phyloP scores from a whole-genome alignment of 306 rosid genomes.

The Lablab purpureus region DNA sequence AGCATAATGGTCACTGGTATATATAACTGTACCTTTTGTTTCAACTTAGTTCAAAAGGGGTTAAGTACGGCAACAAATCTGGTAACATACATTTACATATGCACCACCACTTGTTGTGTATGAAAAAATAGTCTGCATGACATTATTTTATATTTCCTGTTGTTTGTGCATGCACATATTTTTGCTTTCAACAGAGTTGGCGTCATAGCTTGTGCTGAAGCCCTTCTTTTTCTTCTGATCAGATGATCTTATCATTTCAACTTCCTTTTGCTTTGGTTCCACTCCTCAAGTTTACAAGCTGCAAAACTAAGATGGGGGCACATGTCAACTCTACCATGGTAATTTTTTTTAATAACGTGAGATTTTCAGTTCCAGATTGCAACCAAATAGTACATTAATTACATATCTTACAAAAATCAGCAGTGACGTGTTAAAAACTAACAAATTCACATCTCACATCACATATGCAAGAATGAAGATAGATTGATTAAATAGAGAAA shows the following conservation, averaged over 20 bases:
- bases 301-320: constrained; percentile 88
- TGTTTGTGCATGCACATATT: constrained; percentile 26
- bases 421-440: background rate
- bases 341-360: constrained; percentile 32
- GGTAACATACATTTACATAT: constrained; percentile 5
- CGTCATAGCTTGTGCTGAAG: constrained; percentile 30
- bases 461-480: background rate
- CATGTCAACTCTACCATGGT: constrained; percentile 80
- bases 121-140: constrained; percentile 14
- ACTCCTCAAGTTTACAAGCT: constrained; percentile 92
- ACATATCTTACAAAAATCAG: background rate
- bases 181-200: constrained; percentile 12
- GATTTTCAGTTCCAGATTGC: constrained; percentile 10
- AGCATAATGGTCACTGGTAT: constrained; percentile 8
- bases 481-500: too few species aligned
- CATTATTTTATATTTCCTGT: constrained; percentile 20
- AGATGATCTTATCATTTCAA: constrained; percentile 98
- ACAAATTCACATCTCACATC: background rate
- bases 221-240: constrained; percentile 46
- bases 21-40: constrained; percentile 10
- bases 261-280: constrained; percentile 96
- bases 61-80: background rate
- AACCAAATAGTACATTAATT: background rate
- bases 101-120: constrained; percentile 26
- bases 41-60: background rate